Base-by-base conservation (phyloP, 371 early-diverging fungal species). In the Actinomortierella ambigua region DNA sequence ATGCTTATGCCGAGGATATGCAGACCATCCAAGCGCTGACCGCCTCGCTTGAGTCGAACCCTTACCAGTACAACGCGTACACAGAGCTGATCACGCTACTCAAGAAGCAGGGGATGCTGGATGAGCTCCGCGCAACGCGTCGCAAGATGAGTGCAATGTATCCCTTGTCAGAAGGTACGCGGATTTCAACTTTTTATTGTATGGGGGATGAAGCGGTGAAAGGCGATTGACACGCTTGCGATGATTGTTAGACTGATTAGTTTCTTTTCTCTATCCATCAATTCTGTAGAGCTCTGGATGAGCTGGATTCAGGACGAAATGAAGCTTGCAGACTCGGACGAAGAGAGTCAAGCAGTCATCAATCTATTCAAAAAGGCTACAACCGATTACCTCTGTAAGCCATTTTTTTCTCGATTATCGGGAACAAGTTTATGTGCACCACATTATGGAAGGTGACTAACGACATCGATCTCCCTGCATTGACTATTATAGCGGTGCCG, bases 281-380 rank as follows among this genome's bases (percentile, higher is more conserved):
- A n/a, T 2, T 44, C 15, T 41, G 57, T 73, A 73, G 73, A 59
- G 22, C 67, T 73, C 8, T 73, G 73, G 73, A 39, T 63, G 57
- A 53, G 61, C 28, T 73, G 73, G 73, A 63, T 73, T 23, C 49
- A 61, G 20, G 73, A 73, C 53, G 67, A 73, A 26, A 27, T 52
- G 15, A 73, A 62, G 26, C 53, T 73, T 62, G 73, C 73, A 2
- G 34, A 55, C n/a, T 66, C 66, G 5, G 57, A 48, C 26, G 73
- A 73, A 0, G 73, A 73, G 40, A 73, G 62, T 27, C 52, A 60
- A 22, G 57, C 59, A 8, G 59, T 66, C 13, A 56, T 73, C 8
- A 49, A 55, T 1, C 56, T 73, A 0, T 73, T 66, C 13, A 59
- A 63, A 43, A 50, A 57, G 17, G 73, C 73, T 3, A 63, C 63